Base-by-base conservation (phyloP, 2,329 filamentous ascomycete genomes). In the Cercospora sesami region DNA sequence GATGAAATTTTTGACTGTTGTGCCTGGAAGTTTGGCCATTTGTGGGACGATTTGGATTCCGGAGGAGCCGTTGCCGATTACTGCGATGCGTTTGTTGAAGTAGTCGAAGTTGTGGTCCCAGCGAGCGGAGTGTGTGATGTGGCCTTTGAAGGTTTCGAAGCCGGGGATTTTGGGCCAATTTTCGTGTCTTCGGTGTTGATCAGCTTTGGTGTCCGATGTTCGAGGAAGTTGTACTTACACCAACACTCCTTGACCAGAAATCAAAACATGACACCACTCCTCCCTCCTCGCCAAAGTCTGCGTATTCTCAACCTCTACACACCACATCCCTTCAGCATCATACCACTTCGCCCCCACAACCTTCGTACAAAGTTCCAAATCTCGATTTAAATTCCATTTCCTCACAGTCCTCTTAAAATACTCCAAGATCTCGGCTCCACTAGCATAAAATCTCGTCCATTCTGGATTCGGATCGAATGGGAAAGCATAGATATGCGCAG, bases 1-100 rank as follows among this genome's bases (percentile, higher is more conserved):
- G 88, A 14, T 89, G 82, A 1, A 84, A 86, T 70, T 90, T 90
- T 75, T 58, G 16, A 66, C 57, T 16, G 39, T 66, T 23, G 64
- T 66, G 16, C 64, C 64, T 2, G 64, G 58, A 26, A 55, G 51
- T 31, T 60, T 63, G 18, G 55, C 60, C 65, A 88, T 72, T 51
- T 85, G 85, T 0, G 86, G 74, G 0, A 74, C 67, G 30, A 76
- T 66, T 60, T 82, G 80, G 5, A 82, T 78, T 1, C 78, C 80
- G 0, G 78, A 79, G 2, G 79, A 78, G 10, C 81, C 81, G 28
- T 78, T 80, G 0, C 81, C 81, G 7, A 82, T 80, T 2, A 81
- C 71, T 1, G 77, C 80, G 10, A 81, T 76, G 0, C 76, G 73
- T 48, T 80, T 80, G 26, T 73, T 70, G 4, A 70, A 69, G 14